These are phyloP conservation scores for Leccinum sublutescens DNA, from an alignment of 768 basidiomycete species.

Conservation along the genomic window DNA sequence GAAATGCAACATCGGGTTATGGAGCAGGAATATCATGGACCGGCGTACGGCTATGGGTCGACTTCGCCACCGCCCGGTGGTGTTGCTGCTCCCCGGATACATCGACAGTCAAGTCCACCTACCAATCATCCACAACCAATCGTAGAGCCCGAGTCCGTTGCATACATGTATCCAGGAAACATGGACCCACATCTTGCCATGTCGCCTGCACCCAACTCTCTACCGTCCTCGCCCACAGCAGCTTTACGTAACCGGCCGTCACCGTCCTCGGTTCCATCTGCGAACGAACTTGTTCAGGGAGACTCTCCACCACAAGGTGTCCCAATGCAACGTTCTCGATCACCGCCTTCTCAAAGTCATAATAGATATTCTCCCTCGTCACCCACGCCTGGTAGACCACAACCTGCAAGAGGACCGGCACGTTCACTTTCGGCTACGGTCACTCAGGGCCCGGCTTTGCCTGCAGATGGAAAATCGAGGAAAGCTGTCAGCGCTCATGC, in stretches of 20 bases:
- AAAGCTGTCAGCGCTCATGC: slow-evolving; percentile 71
- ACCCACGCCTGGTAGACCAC: slow-evolving; percentile 21
- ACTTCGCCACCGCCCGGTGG: slow-evolving; percentile 26
- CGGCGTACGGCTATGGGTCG: slow-evolving; percentile 27
- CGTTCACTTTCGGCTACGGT: slow-evolving; percentile 75
- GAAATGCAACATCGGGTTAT: slow-evolving; percentile 93
- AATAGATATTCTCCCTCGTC: slow-evolving; percentile 37
- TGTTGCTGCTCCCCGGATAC: slow-evolving; percentile 19
- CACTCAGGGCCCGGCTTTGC: slow-evolving; percentile 33
- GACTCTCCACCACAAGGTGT: slow-evolving; percentile 29
- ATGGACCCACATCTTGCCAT: slow-evolving; percentile 49
- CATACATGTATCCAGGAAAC: slow-evolving; percentile 26
- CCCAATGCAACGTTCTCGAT: slow-evolving; percentile 46
- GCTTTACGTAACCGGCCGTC: slow-evolving; percentile 23
- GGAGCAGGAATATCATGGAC: slow-evolving; percentile 77
- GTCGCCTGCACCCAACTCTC: slow-evolving; percentile 34
- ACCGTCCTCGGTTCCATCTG: slow-evolving; percentile 36
- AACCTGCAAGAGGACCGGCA: slow-evolving; percentile 43
- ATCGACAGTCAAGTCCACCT: slow-evolving; percentile 28
- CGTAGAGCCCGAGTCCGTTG: slow-evolving; percentile 29
- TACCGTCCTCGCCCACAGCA: slow-evolving; percentile 23
- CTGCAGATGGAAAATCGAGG: slow-evolving; percentile 52
- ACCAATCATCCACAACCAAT: slow-evolving; percentile 30
- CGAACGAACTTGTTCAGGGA: slow-evolving; percentile 16
- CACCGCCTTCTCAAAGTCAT: slow-evolving; percentile 48